Evolutionary conservation across 2,329 filamentous ascomycete genomes (phyloP).

Genomic region (Ampelomyces quisqualis): DNA sequence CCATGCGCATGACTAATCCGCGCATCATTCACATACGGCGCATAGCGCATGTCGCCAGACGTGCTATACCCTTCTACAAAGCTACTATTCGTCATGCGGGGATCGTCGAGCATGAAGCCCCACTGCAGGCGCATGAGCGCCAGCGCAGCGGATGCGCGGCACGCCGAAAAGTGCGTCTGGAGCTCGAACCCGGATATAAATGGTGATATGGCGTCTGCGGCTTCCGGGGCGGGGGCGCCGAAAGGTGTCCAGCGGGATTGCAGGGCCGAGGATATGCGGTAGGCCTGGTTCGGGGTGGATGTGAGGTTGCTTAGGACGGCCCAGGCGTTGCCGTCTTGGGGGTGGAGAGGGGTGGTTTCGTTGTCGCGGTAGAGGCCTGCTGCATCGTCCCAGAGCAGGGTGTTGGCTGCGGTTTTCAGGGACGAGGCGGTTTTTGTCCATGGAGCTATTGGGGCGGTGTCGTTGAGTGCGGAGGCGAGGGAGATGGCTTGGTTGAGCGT

Average conservation of each 20-base stretch:
- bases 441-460: constrained; percentile 45
- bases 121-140: constrained; percentile 52
- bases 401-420: constrained; percentile 52
- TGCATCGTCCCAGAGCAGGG: constrained; percentile 51
- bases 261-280: constrained; percentile 39
- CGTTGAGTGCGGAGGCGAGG: constrained; percentile 53
- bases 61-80: constrained; percentile 55
- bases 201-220: constrained; percentile 50
- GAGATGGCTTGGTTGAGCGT: constrained; percentile 56
- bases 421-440: too few species aligned
- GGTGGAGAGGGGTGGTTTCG: constrained; percentile 53
- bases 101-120: constrained; percentile 59
- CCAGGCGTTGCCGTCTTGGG: constrained; percentile 50
- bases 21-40: constrained; percentile 52
- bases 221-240: constrained; percentile 52
- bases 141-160: constrained; percentile 44
- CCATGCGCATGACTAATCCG: constrained; percentile 54
- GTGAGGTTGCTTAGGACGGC: constrained; percentile 46
- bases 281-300: constrained; percentile 27
- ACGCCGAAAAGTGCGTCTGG: constrained; percentile 48
- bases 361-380: constrained; percentile 59
- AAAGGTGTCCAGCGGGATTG: constrained; percentile 44
- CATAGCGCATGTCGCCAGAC: constrained; percentile 51
- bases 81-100: constrained; percentile 55
- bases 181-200: constrained; percentile 53